phyloP scores from a whole-genome alignment of 345 rosid species.

The Luvunga scandens region DNA sequence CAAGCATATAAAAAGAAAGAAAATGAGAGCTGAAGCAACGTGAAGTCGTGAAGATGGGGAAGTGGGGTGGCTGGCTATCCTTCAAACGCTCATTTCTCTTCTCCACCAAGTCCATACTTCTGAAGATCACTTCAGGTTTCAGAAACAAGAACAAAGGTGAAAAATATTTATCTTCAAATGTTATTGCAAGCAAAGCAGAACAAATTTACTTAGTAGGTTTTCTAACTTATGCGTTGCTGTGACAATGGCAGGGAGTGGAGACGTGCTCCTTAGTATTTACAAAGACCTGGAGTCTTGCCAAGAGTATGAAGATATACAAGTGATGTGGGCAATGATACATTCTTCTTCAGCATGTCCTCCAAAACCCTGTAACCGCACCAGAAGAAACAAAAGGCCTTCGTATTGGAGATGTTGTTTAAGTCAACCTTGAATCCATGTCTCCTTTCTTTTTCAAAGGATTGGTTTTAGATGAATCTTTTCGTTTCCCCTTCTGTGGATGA shows the following conservation, averaged over 20 bases:
- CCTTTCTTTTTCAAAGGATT: neutral
- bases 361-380: neutral
- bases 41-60: conserved; percentile 34
- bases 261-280: conserved; percentile 41
- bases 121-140: conserved; percentile 36
- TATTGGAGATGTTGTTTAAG: conserved; percentile 35
- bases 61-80: conserved; percentile 35
- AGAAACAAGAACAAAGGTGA: conserved; percentile 44
- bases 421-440: conserved; percentile 17
- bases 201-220: neutral
- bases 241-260: conserved; percentile 28
- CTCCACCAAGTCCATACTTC: conserved; percentile 31
- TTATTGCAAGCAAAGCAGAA: neutral
- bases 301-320: conserved; percentile 56
- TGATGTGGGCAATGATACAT: conserved; percentile 66
- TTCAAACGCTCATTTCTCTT: conserved; percentile 34
- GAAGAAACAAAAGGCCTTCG: conserved; percentile 17
- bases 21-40: neutral
- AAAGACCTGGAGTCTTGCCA: conserved; percentile 61
- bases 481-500: neutral
- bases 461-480: neutral
- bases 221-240: neutral
- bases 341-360: conserved; percentile 46
- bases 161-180: neutral
- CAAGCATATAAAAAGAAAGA: conserved; percentile 13